These are phyloP conservation scores for Polyplosphaeria fusca DNA, from an alignment of 495 filamentous ascomycete genomes.

Conservation along the genomic window DNA sequence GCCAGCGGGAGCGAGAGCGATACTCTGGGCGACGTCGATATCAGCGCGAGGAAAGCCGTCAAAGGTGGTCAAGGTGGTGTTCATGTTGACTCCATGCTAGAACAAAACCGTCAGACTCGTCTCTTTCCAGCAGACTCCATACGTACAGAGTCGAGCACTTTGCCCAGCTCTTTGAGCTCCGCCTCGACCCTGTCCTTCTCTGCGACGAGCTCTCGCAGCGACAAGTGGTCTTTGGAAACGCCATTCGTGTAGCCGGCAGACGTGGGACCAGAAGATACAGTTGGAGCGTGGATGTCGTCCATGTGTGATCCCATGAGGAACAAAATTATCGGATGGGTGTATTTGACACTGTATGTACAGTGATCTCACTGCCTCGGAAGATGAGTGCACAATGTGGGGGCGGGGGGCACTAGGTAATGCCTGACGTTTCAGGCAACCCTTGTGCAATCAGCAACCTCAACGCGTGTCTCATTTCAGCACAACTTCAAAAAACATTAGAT, in stretches of 20 bases:
- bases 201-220: constrained; percentile 56
- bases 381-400: too few relatives aligned
- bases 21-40: constrained; percentile 94
- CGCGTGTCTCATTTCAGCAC: too few relatives aligned
- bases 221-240: constrained; percentile 30
- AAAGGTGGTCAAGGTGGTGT: constrained; percentile 77
- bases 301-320: constrained; percentile 31
- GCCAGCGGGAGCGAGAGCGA: not conserved
- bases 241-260: constrained; percentile 37
- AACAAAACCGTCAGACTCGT: not conserved
- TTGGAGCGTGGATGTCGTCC: constrained; percentile 44
- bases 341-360: not conserved
- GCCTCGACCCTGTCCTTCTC: constrained; percentile 80
- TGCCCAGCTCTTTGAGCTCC: constrained; percentile 77
- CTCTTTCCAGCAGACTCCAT: not conserved
- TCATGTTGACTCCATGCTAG: constrained; percentile 92
- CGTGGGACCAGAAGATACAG: constrained; percentile 43
- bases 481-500: too few relatives aligned
- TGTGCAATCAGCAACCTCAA: too few relatives aligned
- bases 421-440: too few relatives aligned
- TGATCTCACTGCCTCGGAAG: not conserved
- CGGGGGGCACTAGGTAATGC: too few relatives aligned
- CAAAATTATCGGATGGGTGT: too few relatives aligned
- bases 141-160: constrained; percentile 82
- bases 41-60: constrained; percentile 94